phyloP scores from a whole-genome alignment of 73 alveolate genomes.

The Uronychia setigera region DNA sequence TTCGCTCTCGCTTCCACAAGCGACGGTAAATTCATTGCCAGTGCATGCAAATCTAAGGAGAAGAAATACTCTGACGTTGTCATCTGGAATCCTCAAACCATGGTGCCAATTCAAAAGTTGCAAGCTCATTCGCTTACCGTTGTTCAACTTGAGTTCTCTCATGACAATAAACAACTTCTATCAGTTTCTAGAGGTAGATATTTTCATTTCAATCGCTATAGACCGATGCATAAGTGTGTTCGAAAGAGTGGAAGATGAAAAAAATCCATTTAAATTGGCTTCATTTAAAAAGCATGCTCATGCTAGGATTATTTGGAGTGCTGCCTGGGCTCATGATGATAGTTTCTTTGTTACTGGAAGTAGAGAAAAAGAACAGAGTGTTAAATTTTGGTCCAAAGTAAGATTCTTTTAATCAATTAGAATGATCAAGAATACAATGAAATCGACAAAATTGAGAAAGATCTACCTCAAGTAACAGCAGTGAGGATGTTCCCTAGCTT shows the following conservation, averaged over 20 bases:
- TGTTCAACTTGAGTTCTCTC: conserved; percentile 91
- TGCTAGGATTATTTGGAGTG: conserved; percentile 88
- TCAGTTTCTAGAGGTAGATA: conserved; percentile 94
- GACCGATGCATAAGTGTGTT: conserved; percentile 25
- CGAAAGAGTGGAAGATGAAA: conserved; percentile 26
- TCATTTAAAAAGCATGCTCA: conserved; percentile 87
- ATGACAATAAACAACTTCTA: conserved; percentile 84
- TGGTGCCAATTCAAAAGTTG: conserved; percentile 74
- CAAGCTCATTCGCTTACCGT: conserved; percentile 91
- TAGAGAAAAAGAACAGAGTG: conserved; percentile 86
- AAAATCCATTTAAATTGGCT: conserved; percentile 62
- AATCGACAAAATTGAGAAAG: conserved; percentile 1
- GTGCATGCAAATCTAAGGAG: conserved; percentile 93
- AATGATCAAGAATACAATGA: background rate
- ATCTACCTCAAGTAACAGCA: conserved; percentile 37
- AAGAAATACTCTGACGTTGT: conserved; percentile 90
- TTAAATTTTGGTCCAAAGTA: conserved; percentile 32
- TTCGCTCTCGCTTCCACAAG: conserved; percentile 81
- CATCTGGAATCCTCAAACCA: conserved; percentile 86
- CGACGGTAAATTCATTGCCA: conserved; percentile 90
- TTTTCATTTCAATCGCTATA: too few species aligned
- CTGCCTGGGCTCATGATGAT: conserved; percentile 94
- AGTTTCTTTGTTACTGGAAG: conserved; percentile 88
- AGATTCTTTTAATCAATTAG: background rate
- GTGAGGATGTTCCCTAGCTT: conserved; percentile 45